These are phyloP conservation scores for Phellopilus nigrolimitatus DNA, from an alignment of 1,284 basidiomycete species.

Conservation along the genomic window DNA sequence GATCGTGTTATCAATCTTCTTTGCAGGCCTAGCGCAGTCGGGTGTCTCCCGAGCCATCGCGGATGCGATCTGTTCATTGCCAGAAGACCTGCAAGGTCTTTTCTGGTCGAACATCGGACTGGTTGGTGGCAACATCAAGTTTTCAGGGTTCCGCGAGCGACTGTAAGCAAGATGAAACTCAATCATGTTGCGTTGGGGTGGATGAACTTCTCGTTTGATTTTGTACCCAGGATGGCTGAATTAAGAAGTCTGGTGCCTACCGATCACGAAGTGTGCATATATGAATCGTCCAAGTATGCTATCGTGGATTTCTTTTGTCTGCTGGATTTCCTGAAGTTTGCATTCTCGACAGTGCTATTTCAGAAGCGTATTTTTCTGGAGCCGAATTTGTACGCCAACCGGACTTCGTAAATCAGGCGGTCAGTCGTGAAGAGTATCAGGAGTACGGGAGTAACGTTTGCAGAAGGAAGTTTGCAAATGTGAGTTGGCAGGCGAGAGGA, in stretches of 20 bases:
- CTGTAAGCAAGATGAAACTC: no score
- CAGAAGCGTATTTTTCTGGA: constrained; percentile 69
- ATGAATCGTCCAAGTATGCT: constrained; percentile 68
- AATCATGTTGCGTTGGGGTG: no score
- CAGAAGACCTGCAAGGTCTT: constrained; percentile 78
- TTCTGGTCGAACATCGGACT: constrained; percentile 93
- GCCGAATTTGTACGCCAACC: constrained; percentile 47
- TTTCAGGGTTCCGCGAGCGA: constrained; percentile 70
- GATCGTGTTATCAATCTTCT: constrained; percentile 6
- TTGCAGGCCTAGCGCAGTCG: constrained; percentile 73
- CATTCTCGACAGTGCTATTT: constrained; percentile 51
- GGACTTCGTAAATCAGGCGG: constrained; percentile 45
- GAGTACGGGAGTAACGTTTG: constrained; percentile 75
- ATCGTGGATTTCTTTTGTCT: no score
- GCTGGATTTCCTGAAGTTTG: no score
- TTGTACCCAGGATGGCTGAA: constrained; percentile 51
- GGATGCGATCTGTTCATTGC: constrained; percentile 67
- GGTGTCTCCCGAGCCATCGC: constrained; percentile 77
- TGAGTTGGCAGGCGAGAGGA: constrained; percentile 3
- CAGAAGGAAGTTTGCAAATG: constrained; percentile 54
- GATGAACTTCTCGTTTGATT: constrained; percentile 4
- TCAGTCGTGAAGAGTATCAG: constrained; percentile 78
- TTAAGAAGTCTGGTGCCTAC: constrained; percentile 74
- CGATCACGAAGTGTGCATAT: constrained; percentile 69
- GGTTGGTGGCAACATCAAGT: constrained; percentile 77